These are phyloP conservation scores for Sordariomycetes sp. DNA, from an alignment of 2,329 filamentous ascomycete genomes.

Conservation along the genomic window DNA sequence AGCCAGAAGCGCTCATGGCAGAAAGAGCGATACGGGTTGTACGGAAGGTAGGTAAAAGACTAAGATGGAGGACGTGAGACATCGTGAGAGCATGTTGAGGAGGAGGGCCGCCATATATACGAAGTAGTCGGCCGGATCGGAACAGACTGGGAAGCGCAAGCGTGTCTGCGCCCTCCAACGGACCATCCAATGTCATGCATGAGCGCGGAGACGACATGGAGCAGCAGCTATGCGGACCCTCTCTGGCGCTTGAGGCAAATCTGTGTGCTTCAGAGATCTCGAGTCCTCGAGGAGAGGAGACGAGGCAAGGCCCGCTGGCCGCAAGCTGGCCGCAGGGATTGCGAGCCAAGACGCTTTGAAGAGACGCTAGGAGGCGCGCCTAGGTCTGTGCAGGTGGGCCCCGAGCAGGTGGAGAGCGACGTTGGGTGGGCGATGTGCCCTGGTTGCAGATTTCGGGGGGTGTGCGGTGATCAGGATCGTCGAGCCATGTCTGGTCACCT, in stretches of 20 bases:
- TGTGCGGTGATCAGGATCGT: too few relatives aligned
- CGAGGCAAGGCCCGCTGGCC: background rate
- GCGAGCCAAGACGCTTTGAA: background rate
- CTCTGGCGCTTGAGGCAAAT: slow-evolving; percentile 2
- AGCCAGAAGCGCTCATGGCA: too few relatives aligned
- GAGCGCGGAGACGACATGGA: slow-evolving; percentile 4
- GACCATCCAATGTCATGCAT: slow-evolving; percentile 6
- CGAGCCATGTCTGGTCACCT: too few relatives aligned
- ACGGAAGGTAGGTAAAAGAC: background rate
- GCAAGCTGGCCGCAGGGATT: slow-evolving; percentile 3
- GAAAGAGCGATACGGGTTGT: too few relatives aligned
- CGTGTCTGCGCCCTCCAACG: slow-evolving; percentile 2
- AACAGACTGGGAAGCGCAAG: background rate
- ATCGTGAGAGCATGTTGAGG: background rate
- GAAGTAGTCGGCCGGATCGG: slow-evolving; percentile 5
- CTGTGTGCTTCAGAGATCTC: background rate
- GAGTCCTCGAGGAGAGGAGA: slow-evolving; percentile 1
- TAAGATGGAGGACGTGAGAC: slow-evolving; percentile 1
- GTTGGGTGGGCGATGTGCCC: background rate
- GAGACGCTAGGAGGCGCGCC: slow-evolving; percentile 2
- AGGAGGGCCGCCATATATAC: too few relatives aligned
- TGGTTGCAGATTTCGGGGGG: slow-evolving; percentile 1
- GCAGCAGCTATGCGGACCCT: too few relatives aligned
- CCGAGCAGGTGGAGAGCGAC: slow-evolving; percentile 2
- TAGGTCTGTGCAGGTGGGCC: slow-evolving; percentile 2